Base-by-base conservation (phyloP, 1,284 basidiomycete species). In the Filobasidium uniguttulatum region DNA sequence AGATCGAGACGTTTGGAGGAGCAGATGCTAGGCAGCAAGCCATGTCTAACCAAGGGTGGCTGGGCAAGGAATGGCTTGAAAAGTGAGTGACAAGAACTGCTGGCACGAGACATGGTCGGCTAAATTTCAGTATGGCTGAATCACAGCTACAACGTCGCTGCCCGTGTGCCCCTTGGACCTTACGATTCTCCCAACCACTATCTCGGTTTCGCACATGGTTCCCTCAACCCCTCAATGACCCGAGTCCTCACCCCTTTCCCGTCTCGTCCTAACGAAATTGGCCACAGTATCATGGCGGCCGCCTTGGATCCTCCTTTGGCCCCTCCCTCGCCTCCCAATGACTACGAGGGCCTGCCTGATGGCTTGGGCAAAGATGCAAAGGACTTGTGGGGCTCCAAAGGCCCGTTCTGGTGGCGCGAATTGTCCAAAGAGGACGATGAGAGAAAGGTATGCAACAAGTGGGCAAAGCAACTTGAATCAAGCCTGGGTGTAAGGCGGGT, bases 371-470 rank as follows among this genome's bases (percentile, higher is more conserved):
- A 58, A 0, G 80, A 79, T 48, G 89, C 94, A 65, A 62, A 70
- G 5, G 74, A 77, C 40, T 64, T 94, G 40, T 91, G 90, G 61
- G 76, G 73, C 14, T 65, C 73, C 0, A 79, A 87, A 47, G 89
- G 89, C 0, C 86, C 85, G 19, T 66, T 87, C 46, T 94, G 89
- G 89, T 90, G 88, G 65, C 77, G 89, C 23, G 87, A 87, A 0
- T 70, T 80, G 29, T 80, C 83, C 8, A 70, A 73, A 19, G 84
- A 86, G 49, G 54, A 54, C 15, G 59, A 67, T 48, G 73, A 75
- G 40, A 71, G 53, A 43, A 58, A 72, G 46, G 80, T 82, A 0
- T 96, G 89, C 63, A 20, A n/a, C n/a, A 63, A 60, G 1, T 75
- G 77, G 41, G 85, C 87, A 0, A 80, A 83, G 51, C 70, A 72